Percentiles rank a stretch among this genome's conserved stretches.
Conservation (phyloP, 768 basidiomycete genomes). For the Termitomyces sp. region DNA sequence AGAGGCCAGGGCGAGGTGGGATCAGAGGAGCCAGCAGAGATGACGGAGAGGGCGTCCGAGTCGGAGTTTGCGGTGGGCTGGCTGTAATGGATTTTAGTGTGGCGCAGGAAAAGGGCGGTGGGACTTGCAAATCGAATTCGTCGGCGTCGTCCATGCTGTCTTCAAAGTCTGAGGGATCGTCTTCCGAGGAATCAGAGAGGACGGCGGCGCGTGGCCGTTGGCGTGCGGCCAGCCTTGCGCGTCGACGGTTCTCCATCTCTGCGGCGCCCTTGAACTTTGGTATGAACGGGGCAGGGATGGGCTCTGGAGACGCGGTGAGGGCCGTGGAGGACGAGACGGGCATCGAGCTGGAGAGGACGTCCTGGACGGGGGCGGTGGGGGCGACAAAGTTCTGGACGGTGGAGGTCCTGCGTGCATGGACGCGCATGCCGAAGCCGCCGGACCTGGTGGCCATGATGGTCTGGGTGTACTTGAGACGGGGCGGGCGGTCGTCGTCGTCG, state of each 20-base stretch:
- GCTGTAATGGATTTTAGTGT: no score
- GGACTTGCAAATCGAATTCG: slow-evolving; percentile 74
- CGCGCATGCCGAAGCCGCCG: slow-evolving; percentile 73
- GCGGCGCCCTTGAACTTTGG: slow-evolving; percentile 79
- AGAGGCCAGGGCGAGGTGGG: slow-evolving; percentile 42
- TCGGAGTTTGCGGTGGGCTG: slow-evolving; percentile 42
- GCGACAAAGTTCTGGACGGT: slow-evolving; percentile 29
- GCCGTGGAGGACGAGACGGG: slow-evolving; percentile 18
- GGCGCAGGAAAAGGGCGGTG: no score
- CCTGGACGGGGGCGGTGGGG: slow-evolving; percentile 26
- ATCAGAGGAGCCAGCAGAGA: slow-evolving; percentile 52
- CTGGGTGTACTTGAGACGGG: slow-evolving; percentile 71
- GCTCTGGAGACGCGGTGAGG: slow-evolving; percentile 24
- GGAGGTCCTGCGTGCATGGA: slow-evolving; percentile 56
- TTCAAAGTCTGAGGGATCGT: slow-evolving; percentile 46
- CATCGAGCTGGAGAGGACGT: slow-evolving; percentile 23
- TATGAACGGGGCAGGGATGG: slow-evolving; percentile 52
- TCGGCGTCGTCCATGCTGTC: slow-evolving; percentile 60
- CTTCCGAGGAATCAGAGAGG: slow-evolving; percentile 51
- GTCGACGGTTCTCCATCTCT: slow-evolving; percentile 79
- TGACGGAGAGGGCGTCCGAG: slow-evolving; percentile 57
- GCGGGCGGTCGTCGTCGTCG: slow-evolving; percentile 25
- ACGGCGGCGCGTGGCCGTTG: slow-evolving; percentile 33
- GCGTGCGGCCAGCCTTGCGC: slow-evolving; percentile 60
- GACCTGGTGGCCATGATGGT: slow-evolving; percentile 80